Conservation (phyloP, 345 rosid species). For the Microthlaspi erraticum region DNA sequence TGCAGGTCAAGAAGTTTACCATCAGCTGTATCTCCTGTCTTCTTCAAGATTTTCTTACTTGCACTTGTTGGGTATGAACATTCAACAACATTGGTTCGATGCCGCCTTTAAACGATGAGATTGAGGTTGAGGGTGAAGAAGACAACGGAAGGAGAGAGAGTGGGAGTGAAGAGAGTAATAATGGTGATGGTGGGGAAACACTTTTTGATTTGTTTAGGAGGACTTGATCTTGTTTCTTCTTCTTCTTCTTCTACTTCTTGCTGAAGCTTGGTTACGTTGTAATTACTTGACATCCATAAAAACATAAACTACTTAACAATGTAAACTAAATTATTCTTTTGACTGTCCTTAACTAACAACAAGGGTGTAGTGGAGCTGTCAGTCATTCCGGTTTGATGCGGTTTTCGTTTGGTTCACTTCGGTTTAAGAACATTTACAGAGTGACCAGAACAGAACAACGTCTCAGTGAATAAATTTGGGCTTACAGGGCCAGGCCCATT, state of each 20-base stretch:
- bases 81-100: slow-evolving; percentile 46
- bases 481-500: neutral
- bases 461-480: too few relatives aligned
- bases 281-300: slow-evolving; percentile 23
- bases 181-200: slow-evolving; percentile 52
- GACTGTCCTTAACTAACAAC: neutral
- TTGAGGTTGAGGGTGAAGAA: slow-evolving; percentile 53
- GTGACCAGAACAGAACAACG: too few relatives aligned
- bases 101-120: slow-evolving; percentile 50
- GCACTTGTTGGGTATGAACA: slow-evolving; percentile 45
- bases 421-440: neutral
- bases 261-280: slow-evolving; percentile 25
- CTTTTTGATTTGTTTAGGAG: slow-evolving; percentile 65
- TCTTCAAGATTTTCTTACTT: slow-evolving; percentile 39
- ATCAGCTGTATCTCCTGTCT: slow-evolving; percentile 27
- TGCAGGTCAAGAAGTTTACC: slow-evolving; percentile 41
- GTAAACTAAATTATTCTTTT: neutral
- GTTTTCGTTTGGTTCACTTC: neutral
- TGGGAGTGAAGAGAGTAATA: slow-evolving; percentile 40
- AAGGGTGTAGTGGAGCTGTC: too few relatives aligned
- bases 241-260: too few relatives aligned
- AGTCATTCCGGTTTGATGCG: neutral
- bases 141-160: slow-evolving; percentile 30
- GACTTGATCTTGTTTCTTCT: slow-evolving; percentile 35
- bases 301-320: neutral